Evolutionary conservation across 2,329 filamentous ascomycete species (phyloP).

Genomic region (Trichoderma polysporum): DNA sequence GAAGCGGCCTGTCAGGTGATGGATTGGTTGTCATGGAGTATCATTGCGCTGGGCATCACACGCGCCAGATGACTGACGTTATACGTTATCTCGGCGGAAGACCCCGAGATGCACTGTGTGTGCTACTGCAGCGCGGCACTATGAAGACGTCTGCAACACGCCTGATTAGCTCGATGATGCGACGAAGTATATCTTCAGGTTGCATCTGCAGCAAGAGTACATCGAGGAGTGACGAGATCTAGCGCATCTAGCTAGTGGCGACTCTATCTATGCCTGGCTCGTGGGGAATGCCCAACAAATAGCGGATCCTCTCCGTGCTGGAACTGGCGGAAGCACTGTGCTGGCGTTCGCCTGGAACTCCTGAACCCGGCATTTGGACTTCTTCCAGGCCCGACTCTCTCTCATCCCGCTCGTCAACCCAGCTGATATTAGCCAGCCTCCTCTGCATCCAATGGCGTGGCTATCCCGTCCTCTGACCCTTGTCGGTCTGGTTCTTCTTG

Average conservation of each 20-base stretch:
- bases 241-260: conserved; percentile 1
- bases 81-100: conserved; percentile 1
- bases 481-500: conserved; percentile 13
- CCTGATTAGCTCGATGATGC: not conserved
- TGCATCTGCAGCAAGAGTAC: not conserved
- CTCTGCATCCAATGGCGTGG: conserved; percentile 3
- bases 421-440: not conserved
- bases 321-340: not conserved
- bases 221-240: not conserved
- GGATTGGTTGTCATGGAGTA: conserved; percentile 13
- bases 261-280: not conserved
- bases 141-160: not conserved
- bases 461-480: conserved; percentile 16
- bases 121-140: not conserved
- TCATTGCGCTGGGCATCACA: conserved; percentile 16
- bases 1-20: conserved; percentile 20
- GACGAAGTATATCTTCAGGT: not conserved
- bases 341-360: not conserved
- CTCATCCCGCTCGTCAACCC: not conserved
- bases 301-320: not conserved
- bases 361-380: conserved; percentile 1
- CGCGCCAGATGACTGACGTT: conserved; percentile 21
- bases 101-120: conserved; percentile 11
- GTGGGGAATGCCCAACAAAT: not conserved
- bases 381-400: conserved; percentile 5